Evolutionary conservation across 805 yeast species (phyloP), one percentile per base, ranked within the genome.

Genomic region (Lachancea fermentati): DNA sequence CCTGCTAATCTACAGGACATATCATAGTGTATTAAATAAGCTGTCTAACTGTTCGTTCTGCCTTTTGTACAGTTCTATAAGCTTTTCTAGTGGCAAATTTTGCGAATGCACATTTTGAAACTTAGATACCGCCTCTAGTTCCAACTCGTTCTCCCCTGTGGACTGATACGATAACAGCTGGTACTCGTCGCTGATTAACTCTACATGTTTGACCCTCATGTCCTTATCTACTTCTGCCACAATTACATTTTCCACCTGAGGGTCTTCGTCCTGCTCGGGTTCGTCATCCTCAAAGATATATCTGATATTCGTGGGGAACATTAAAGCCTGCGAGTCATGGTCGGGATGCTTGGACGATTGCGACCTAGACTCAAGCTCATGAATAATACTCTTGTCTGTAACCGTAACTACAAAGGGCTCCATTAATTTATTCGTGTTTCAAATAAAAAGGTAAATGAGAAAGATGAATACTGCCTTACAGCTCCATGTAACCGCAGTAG

Each of bases 1-100:
- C 98, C 98, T 42, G 84, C 78, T 51, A 75, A 75, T 58, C 64
- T 80, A 56, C 74, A 75, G 49, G 67, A 76, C 46, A 61, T 75
- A 55, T 36, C 28, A 33, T 19, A 34, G 34, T 13, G 37, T 34
- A 24, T 34, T 34, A 30, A 34, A 39, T 4, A 39, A 30, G 19
- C 34, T 39, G 19, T 39, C 8, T 24, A 43, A 19, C 18, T 35
- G 39, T 5, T 39, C 41, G 30, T 30, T 31, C 17, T 42, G 41
- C 19, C 8, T 25, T n/a, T 19, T 24, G 30, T 36, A 41, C 12
- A 41, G 14, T 31, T 31, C 19, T 12, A 35, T 15, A 11, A 41
- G 37, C 18, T 19, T 19, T 17, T 40, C 43, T 34, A 40, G 22
- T 5, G 35, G 28, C 19, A 25, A 22, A 2, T 25, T n/a, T 18